These are phyloP conservation scores for Aspergillus affinis DNA, from an alignment of 495 filamentous ascomycete species.

Conservation along the genomic window DNA sequence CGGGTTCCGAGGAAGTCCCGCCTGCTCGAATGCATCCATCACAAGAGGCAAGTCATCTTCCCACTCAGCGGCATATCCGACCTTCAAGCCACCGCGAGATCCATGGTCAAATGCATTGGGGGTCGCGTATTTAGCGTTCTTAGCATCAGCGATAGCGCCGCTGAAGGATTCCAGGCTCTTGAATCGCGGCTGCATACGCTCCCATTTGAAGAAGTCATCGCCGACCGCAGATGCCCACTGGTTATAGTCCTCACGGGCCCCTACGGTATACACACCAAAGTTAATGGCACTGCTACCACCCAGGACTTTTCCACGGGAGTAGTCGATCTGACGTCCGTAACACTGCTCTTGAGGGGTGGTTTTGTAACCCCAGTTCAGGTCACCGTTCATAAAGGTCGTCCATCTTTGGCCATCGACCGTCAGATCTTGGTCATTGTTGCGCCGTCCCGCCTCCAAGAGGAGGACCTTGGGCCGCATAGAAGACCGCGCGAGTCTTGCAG, in stretches of 20 bases:
- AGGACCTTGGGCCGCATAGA: constrained; percentile 48
- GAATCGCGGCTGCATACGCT: constrained; percentile 44
- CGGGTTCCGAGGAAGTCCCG: constrained; percentile 47
- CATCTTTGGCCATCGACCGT: constrained; percentile 55
- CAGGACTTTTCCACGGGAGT: constrained; percentile 58
- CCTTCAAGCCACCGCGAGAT: constrained; percentile 41
- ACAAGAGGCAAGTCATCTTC: constrained; percentile 48
- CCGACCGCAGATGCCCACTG: constrained; percentile 45
- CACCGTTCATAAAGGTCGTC: constrained; percentile 44
- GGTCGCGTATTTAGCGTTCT: constrained; percentile 37
- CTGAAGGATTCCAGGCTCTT: constrained; percentile 57
- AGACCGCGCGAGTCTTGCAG: constrained; percentile 45
- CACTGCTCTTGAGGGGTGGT: constrained; percentile 55
- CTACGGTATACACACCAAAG: constrained; percentile 58
- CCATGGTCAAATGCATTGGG: constrained; percentile 47
- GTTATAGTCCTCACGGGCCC: constrained; percentile 61
- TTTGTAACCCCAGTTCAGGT: constrained; percentile 61
- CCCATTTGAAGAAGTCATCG: constrained; percentile 52
- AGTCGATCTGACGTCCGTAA: constrained; percentile 51
- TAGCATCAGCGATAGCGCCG: constrained; percentile 29
- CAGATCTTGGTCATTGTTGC: constrained; percentile 45
- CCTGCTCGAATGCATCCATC: constrained; percentile 44
- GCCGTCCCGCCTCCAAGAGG: constrained; percentile 57
- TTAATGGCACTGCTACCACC: constrained; percentile 65
- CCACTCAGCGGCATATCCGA: constrained; percentile 49